A percentile compares a stretch with the other conserved stretches of the same genome.
Evolutionary conservation across 169 alveolate species (phyloP).

Genomic region (Plasmodium malariae): DNA sequence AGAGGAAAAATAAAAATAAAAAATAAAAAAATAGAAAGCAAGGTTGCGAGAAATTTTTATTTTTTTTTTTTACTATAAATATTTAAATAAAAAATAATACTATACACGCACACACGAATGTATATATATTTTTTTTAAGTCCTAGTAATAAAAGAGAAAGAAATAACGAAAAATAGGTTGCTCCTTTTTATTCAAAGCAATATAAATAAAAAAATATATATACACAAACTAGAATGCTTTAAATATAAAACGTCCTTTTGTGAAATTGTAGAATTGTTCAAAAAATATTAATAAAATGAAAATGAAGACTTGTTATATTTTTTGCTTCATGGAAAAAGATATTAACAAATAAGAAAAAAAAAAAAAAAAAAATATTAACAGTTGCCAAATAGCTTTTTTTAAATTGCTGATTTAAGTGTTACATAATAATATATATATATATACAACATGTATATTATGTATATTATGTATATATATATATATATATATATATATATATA

Average conservation of each 20-base stretch:
- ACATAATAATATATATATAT: too few species aligned
- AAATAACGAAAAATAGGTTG: conserved; percentile 7
- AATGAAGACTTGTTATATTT: conserved; percentile 12
- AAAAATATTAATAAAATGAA: conserved; percentile 20
- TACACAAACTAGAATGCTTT: conserved; percentile 4
- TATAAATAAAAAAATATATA: not conserved
- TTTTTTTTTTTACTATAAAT: conserved; percentile 13
- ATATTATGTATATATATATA: too few species aligned
- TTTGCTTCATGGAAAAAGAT: conserved; percentile 6
- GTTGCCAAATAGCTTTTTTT: conserved; percentile 31
- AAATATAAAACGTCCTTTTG: conserved; percentile 32
- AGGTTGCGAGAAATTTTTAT: not conserved
- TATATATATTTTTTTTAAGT: conserved; percentile 19
- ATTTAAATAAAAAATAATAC: conserved; percentile 7
- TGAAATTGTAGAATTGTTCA: conserved; percentile 7
- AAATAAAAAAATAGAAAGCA: conserved; percentile 1
- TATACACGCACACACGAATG: conserved; percentile 47
- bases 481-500: conserved; percentile 2
- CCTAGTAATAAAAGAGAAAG: conserved; percentile 21
- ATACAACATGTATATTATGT: too few species aligned
- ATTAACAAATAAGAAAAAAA: conserved; percentile 24
- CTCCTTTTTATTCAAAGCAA: conserved; percentile 10
- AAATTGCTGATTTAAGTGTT: conserved; percentile 10
- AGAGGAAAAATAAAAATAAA: not conserved
- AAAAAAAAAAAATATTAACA: conserved; percentile 21